These are phyloP conservation scores for Clarireedia homoeocarpa DNA, from an alignment of 2,329 filamentous ascomycete genomes.

Conservation along the genomic window DNA sequence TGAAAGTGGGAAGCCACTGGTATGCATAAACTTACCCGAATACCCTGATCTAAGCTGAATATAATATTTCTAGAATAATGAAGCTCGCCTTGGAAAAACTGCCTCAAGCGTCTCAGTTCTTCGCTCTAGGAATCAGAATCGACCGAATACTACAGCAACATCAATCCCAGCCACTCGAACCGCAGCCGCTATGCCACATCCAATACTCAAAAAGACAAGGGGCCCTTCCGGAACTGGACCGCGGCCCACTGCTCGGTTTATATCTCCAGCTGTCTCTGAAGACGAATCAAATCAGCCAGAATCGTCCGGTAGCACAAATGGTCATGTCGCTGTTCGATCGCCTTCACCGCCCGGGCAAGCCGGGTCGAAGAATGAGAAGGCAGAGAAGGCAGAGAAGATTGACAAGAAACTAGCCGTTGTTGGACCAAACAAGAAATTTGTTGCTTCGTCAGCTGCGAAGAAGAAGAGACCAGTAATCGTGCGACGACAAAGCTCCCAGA, in stretches of 20 bases:
- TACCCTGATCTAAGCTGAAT: slow-evolving; percentile 19
- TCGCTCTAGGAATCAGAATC: slow-evolving; percentile 10
- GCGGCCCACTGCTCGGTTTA: slow-evolving; percentile 53
- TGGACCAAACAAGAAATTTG: slow-evolving; percentile 33
- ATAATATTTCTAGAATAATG: slow-evolving; percentile 17
- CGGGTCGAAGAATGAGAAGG: slow-evolving; percentile 10
- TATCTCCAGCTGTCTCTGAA: slow-evolving; percentile 44
- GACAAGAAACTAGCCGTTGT: slow-evolving; percentile 10
- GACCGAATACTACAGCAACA: slow-evolving; percentile 17
- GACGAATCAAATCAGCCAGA: slow-evolving; percentile 32
- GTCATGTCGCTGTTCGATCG: slow-evolving; percentile 23
- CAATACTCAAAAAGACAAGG: slow-evolving; percentile 53
- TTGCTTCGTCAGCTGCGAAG: slow-evolving; percentile 35
- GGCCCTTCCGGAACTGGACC: slow-evolving; percentile 45
- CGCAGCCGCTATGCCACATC: slow-evolving; percentile 39
- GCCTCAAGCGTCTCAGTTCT: slow-evolving; percentile 20
- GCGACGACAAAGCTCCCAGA: slow-evolving; percentile 41
- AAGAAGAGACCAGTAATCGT: slow-evolving; percentile 40
- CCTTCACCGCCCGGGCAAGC: slow-evolving; percentile 16
- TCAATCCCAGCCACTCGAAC: slow-evolving; percentile 19
- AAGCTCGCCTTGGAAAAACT: slow-evolving; percentile 10
- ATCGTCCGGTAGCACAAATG: slow-evolving; percentile 36
- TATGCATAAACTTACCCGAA: slow-evolving; percentile 29
- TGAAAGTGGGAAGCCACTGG: slow-evolving; percentile 37
- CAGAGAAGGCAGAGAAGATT: slow-evolving; percentile 3